These are phyloP conservation scores for Suillus discolor DNA, from an alignment of 768 basidiomycete species.

Conservation along the genomic window DNA sequence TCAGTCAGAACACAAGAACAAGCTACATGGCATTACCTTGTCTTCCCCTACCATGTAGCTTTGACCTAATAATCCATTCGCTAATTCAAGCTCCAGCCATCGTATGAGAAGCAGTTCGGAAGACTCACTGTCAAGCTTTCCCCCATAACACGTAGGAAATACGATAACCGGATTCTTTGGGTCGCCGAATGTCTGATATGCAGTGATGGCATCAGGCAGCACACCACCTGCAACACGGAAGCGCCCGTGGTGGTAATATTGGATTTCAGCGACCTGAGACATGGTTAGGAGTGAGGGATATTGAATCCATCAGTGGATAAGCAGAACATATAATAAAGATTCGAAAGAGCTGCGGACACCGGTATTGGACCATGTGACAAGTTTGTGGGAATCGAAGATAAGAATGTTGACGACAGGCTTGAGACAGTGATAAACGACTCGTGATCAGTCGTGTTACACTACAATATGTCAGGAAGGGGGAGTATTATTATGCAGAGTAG, in stretches of 20 bases:
- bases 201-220: conserved; percentile 59
- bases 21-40: conserved; percentile 37
- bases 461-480: neutral
- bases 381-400: conserved; percentile 3
- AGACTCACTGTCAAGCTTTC: conserved; percentile 50
- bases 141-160: conserved; percentile 62
- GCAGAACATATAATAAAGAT: neutral
- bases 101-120: neutral
- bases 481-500: neutral
- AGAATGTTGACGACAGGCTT: conserved; percentile 1
- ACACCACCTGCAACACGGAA: conserved; percentile 54
- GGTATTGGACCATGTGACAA: conserved; percentile 10
- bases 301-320: neutral
- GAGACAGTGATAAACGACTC: neutral
- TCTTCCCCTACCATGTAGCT: conserved; percentile 52
- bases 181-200: conserved; percentile 58
- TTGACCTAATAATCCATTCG: conserved; percentile 41
- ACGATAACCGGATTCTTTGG: conserved; percentile 57
- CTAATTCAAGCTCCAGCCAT: conserved; percentile 16
- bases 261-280: conserved; percentile 33
- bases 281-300: conserved; percentile 13
- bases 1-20: neutral
- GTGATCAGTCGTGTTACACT: neutral
- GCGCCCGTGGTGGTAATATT: conserved; percentile 57
- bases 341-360: neutral